These are phyloP conservation scores for Austroboletus eburneus DNA, from an alignment of 768 basidiomycete genomes.

Conservation along the genomic window DNA sequence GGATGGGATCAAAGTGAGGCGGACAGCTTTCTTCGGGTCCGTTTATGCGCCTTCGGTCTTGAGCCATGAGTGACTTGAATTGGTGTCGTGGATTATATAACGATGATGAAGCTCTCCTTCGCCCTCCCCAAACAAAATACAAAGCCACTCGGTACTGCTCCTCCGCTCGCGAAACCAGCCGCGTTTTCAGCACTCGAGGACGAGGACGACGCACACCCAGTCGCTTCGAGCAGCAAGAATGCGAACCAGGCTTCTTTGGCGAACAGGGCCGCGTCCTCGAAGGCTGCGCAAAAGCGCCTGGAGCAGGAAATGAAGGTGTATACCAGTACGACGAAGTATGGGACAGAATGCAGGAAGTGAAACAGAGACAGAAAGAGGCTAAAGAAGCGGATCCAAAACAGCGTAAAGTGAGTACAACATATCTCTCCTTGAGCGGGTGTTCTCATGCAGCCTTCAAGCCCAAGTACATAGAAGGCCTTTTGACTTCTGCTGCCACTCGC, in stretches of 20 bases:
- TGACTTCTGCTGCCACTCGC: conserved; percentile 80
- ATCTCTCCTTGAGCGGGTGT: background rate
- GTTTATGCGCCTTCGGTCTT: conserved; percentile 76
- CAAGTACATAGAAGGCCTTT: conserved; percentile 84
- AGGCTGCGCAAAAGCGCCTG: conserved; percentile 66
- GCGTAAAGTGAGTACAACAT: conserved; percentile 58
- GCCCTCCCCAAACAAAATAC: conserved; percentile 55
- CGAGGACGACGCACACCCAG: conserved; percentile 54
- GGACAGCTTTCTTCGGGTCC: conserved; percentile 82
- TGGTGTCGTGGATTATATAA: conserved; percentile 19
- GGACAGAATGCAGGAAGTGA: conserved; percentile 91
- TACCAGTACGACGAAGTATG: conserved; percentile 97
- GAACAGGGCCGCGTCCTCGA: conserved; percentile 57
- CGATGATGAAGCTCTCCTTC: conserved; percentile 79
- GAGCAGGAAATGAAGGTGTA: conserved; percentile 77
- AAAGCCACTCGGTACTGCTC: conserved; percentile 52
- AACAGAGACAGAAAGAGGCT: conserved; percentile 63
- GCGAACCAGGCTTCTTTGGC: conserved; percentile 55
- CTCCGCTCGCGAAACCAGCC: conserved; percentile 54
- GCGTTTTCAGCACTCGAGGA: conserved; percentile 64
- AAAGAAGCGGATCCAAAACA: conserved; percentile 75
- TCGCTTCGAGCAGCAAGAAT: conserved; percentile 39
- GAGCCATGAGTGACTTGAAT: conserved; percentile 36
- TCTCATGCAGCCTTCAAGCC: conserved; percentile 49
- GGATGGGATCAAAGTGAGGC: conserved; percentile 51